A percentile compares a stretch with the other conserved stretches of the same genome.
Conservation (phyloP, 805 yeast genomes). For the Soucietia sequanensis region DNA sequence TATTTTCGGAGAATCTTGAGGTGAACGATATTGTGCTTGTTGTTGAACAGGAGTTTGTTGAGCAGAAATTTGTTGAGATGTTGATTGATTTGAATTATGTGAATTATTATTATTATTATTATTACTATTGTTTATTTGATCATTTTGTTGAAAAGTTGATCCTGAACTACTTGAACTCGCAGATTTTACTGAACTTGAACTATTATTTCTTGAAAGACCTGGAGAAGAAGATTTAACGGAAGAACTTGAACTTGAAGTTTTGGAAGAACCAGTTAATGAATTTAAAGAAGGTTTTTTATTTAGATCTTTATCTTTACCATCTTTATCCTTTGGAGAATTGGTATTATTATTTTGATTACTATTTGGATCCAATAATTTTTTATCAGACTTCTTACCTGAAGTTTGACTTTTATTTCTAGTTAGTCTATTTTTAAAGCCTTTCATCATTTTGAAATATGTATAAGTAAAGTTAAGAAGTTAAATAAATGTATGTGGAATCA, state of each 20-base stretch:
- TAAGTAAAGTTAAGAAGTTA: too few species aligned
- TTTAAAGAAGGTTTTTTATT: conserved; percentile 6
- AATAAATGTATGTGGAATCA: too few species aligned
- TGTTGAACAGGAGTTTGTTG: conserved; percentile 10
- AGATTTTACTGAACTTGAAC: conserved; percentile 24
- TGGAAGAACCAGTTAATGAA: conserved; percentile 10
- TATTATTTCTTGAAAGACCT: conserved; percentile 31
- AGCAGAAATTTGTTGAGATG: not conserved
- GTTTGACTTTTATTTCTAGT: conserved; percentile 40
- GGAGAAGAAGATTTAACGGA: conserved; percentile 31
- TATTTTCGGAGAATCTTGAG: conserved; percentile 20
- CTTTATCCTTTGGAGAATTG: not conserved
- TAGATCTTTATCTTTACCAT: conserved; percentile 2
- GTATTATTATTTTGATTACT: conserved; percentile 30
- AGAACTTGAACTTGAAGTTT: conserved; percentile 15
- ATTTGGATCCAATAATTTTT: too few species aligned
- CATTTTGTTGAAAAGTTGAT: conserved; percentile 2
- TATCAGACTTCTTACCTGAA: conserved; percentile 32
- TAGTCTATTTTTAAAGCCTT: conserved; percentile 47
- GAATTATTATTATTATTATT: too few species aligned
- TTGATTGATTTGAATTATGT: not conserved
- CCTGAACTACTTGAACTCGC: conserved; percentile 7
- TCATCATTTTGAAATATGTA: conserved; percentile 43
- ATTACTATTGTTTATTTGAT: too few species aligned
- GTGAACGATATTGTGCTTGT: conserved; percentile 13